Base-by-base conservation (phyloP, 2,329 filamentous ascomycete genomes). In the Xylariaceae sp. region DNA sequence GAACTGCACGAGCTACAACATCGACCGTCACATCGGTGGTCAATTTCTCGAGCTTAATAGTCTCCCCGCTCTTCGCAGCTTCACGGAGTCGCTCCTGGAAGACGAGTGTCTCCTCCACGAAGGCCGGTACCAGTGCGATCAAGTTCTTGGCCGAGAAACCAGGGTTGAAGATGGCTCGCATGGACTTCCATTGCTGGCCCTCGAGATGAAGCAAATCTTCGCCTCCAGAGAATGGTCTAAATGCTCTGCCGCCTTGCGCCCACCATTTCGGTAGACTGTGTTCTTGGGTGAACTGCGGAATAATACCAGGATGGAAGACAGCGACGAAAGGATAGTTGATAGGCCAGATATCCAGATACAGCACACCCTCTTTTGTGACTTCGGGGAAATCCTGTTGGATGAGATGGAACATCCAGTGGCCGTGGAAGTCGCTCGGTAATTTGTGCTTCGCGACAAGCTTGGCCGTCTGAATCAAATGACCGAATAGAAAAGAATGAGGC, bases 271-370 rank as follows among this genome's bases (percentile, higher is more conserved):
- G 66, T 10, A 66, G 62, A 19, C 61, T 59, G 40, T 59, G 58
- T 12, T 64, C 63, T 50, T 71, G 68, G n/a, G 63, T 67, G 48
- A 71, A 65, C 42, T 70, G 68, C 6, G 66, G 58, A 39, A 66
- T 66, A 33, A 74, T 62, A 6, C 66, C 66, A 2, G 71, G 68
- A 44, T 71, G 58, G 45, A 61, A 60, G 27, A 73, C 61, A n/a
- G 67, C 61, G 5, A 71, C 27, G 59, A 71, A 66, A 3, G 68
- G 63, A 5, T 51, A 43, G 1, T 36, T 36, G 10, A 72, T 54
- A 4, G 71, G 71, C 66, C 68, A 71, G 12, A 64, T 50, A 45
- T 74, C 71, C 39, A 73, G 51, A 48, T 73, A 68, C 41, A 66
- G 51, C 27, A 65, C 42, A 44, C 65, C 64, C 7, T 57, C 47